Conservation (phyloP, 164 flowering plant genomes). For the Warburgia ugandensis region DNA sequence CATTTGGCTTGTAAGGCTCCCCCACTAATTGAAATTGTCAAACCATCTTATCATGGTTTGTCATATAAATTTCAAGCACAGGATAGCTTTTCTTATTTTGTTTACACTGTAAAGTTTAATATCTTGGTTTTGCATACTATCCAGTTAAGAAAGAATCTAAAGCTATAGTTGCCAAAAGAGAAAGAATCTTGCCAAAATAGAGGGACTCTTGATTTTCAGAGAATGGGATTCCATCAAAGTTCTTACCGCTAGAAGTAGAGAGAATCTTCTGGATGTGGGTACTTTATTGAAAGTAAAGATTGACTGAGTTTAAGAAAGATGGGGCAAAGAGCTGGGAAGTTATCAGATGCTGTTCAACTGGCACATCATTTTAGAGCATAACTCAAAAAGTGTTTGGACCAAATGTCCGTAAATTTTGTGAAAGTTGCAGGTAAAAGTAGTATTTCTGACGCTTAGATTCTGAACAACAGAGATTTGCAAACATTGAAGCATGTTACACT, state of each 20-base stretch:
- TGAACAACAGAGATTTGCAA: constrained; percentile 13
- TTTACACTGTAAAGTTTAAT: constrained; percentile 21
- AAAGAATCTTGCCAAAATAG: constrained; percentile 63
- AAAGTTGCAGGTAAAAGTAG: constrained; percentile 65
- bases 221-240: constrained; percentile 49
- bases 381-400: constrained; percentile 39
- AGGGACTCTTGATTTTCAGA: constrained; percentile 40
- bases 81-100: constrained; percentile 12
- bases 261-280: constrained; percentile 23
- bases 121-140: constrained; percentile 42
- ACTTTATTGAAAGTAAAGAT: constrained; percentile 31
- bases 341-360: constrained; percentile 57
- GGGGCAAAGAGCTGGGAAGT: constrained; percentile 59
- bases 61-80: constrained; percentile 25
- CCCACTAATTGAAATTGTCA: constrained; percentile 27
- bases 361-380: constrained; percentile 38
- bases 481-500: constrained; percentile 10
- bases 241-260: constrained; percentile 45
- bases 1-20: constrained; percentile 33
- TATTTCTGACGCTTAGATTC: constrained; percentile 23
- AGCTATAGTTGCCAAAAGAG: constrained; percentile 76
- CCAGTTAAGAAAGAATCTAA: constrained; percentile 77
- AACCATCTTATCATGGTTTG: constrained; percentile 33
- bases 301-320: constrained; percentile 45
- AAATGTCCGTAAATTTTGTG: constrained; percentile 44